Evolutionary conservation across 1,284 basidiomycete species (phyloP).

Genomic region (Somion occarium): DNA sequence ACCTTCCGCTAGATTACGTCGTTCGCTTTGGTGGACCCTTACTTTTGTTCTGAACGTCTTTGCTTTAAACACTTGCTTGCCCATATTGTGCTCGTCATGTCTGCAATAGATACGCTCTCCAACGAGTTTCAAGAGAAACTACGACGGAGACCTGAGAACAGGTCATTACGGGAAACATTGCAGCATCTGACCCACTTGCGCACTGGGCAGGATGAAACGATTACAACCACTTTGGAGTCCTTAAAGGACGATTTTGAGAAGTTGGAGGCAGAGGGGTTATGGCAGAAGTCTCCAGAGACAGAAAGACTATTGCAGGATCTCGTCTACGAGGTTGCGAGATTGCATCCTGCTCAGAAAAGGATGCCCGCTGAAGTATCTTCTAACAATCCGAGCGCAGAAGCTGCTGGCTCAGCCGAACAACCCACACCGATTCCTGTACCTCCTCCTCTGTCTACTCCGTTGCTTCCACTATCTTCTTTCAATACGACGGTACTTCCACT

Average conservation of each 20-base stretch:
- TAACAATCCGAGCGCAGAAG: background rate
- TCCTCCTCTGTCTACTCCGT: constrained; percentile 20
- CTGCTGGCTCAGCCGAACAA: background rate
- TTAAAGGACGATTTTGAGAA: background rate
- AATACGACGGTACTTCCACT: constrained; percentile 36
- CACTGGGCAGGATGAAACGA: background rate
- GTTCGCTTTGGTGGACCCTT: too few species aligned
- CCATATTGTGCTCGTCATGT: too few species aligned
- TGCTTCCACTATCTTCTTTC: constrained; percentile 26
- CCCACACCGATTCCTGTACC: constrained; percentile 15
- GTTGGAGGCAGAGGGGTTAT: constrained; percentile 12
- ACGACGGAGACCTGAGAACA: background rate
- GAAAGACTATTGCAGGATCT: background rate
- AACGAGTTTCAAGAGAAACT: background rate
- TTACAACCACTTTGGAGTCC: background rate
- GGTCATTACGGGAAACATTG: background rate
- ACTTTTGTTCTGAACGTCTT: too few species aligned
- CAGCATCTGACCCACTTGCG: background rate
- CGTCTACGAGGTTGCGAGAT: background rate
- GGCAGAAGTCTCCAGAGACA: background rate
- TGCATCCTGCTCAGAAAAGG: background rate
- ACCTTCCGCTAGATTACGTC: too few species aligned
- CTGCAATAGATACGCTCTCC: background rate
- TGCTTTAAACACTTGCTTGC: too few species aligned
- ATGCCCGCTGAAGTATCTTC: background rate